These are phyloP conservation scores for Pseudocercospora macadamiae DNA, from an alignment of 2,329 filamentous ascomycete genomes.

Conservation along the genomic window DNA sequence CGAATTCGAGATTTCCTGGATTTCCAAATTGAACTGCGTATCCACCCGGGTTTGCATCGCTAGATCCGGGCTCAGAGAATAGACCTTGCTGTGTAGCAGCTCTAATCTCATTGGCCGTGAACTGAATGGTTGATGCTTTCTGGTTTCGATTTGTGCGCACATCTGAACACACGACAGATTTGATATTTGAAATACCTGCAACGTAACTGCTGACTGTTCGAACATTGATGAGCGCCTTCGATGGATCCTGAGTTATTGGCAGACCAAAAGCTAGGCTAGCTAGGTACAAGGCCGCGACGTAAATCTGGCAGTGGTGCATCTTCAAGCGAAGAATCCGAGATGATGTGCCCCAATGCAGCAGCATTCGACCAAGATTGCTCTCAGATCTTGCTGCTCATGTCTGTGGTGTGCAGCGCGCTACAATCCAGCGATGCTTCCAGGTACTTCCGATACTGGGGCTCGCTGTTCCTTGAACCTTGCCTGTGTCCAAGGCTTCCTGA, in stretches of 20 bases:
- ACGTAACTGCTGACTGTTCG: not conserved
- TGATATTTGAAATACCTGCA: not conserved
- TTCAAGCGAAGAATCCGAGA: no score
- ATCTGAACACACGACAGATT: not conserved
- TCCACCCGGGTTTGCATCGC: not conserved
- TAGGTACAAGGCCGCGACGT: no score
- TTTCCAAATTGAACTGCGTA: not conserved
- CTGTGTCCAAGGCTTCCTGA: not conserved
- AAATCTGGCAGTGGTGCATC: no score
- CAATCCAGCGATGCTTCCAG: no score
- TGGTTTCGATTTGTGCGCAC: not conserved
- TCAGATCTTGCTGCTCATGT: no score
- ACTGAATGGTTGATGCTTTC: not conserved
- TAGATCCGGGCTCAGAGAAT: not conserved
- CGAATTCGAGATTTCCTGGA: not conserved
- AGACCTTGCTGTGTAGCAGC: not conserved
- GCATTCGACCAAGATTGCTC: no score
- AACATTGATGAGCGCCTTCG: no score
- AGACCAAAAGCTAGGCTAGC: no score
- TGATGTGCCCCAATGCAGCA: no score
- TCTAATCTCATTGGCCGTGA: not conserved
- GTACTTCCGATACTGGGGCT: no score
- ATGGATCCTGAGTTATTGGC: no score
- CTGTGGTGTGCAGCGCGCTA: no score
- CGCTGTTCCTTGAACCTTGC: not conserved